Percentiles rank a stretch among this genome's conserved stretches.
Evolutionary conservation across 352 stramenopile species (phyloP).

Genomic region (Blastocystis sp.): DNA sequence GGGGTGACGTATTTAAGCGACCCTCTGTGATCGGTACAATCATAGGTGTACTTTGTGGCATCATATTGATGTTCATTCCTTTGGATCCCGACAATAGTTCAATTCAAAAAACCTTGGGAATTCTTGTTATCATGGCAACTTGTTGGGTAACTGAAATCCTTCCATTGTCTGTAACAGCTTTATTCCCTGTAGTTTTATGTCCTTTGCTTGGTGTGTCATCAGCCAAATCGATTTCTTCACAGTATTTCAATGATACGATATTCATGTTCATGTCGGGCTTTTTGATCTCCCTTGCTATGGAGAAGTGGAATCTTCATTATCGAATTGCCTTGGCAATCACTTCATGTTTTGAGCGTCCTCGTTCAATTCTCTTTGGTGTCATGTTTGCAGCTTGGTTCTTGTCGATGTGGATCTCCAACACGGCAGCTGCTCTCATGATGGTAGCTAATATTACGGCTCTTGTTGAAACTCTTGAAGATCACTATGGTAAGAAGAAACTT

Average conservation of each 20-base stretch:
- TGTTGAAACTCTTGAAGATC: slow-evolving; percentile 12
- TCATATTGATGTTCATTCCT: slow-evolving; percentile 5
- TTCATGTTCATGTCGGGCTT: slow-evolving; percentile 57
- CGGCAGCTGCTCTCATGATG: slow-evolving; percentile 56
- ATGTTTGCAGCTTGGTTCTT: slow-evolving; percentile 55
- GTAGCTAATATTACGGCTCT: slow-evolving; percentile 29
- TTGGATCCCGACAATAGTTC: not conserved
- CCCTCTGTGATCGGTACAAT: not conserved
- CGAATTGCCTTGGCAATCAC: slow-evolving; percentile 34
- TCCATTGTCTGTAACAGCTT: slow-evolving; percentile 24
- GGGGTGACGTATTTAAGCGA: not conserved
- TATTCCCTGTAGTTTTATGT: slow-evolving; percentile 46
- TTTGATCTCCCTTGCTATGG: slow-evolving; percentile 44
- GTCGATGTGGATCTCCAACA: slow-evolving; percentile 61
- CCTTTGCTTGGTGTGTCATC: not conserved
- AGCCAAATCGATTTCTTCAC: not conserved
- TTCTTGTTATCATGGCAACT: slow-evolving; percentile 34
- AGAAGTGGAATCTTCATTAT: slow-evolving; percentile 44
- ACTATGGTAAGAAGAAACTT: slow-evolving; percentile 48
- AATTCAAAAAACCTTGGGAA: not conserved
- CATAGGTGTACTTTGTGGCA: not conserved
- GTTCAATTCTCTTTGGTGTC: slow-evolving; percentile 40
- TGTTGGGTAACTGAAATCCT: slow-evolving; percentile 51
- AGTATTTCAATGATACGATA: slow-evolving; percentile 59
- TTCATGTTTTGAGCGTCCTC: slow-evolving; percentile 21